A percentile compares a stretch with the other conserved stretches of the same genome.
phyloP scores from a whole-genome alignment of 140 eudicot genomes.

The Flaveria floridana region DNA sequence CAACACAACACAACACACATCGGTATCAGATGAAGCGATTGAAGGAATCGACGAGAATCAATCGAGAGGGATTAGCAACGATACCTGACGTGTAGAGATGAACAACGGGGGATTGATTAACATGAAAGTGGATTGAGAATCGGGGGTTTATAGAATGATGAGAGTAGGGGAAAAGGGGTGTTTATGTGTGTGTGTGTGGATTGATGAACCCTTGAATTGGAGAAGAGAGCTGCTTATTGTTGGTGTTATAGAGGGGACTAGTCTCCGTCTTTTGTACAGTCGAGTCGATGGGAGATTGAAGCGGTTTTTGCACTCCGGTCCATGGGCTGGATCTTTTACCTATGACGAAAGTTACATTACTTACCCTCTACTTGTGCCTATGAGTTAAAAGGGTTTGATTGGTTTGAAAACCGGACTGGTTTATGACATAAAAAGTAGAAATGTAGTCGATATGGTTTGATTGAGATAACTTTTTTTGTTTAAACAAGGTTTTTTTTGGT shows the following conservation, averaged over 20 bases:
- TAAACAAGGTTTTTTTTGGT: too few relatives aligned
- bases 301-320: conserved; percentile 53
- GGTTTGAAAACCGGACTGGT: too few relatives aligned
- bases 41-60: conserved; percentile 21
- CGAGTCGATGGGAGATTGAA: conserved; percentile 23
- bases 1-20: conserved; percentile 9
- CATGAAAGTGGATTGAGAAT: conserved; percentile 29
- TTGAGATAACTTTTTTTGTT: too few relatives aligned
- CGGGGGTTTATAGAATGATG: conserved; percentile 18
- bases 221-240: conserved; percentile 34
- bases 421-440: too few relatives aligned
- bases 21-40: not conserved
- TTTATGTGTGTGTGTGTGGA: not conserved
- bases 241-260: conserved; percentile 11
- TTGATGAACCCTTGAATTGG: conserved; percentile 43
- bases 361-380: not conserved
- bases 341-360: not conserved
- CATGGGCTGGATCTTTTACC: conserved; percentile 27
- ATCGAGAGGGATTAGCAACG: conserved; percentile 8
- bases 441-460: too few relatives aligned
- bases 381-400: not conserved
- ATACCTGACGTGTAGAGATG: conserved; percentile 40
- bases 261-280: conserved; percentile 27
- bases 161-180: conserved; percentile 18
- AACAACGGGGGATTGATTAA: conserved; percentile 26